Evolutionary conservation across 169 alveolate genomes (phyloP).

Genomic region (Plasmodium knowlesi): DNA sequence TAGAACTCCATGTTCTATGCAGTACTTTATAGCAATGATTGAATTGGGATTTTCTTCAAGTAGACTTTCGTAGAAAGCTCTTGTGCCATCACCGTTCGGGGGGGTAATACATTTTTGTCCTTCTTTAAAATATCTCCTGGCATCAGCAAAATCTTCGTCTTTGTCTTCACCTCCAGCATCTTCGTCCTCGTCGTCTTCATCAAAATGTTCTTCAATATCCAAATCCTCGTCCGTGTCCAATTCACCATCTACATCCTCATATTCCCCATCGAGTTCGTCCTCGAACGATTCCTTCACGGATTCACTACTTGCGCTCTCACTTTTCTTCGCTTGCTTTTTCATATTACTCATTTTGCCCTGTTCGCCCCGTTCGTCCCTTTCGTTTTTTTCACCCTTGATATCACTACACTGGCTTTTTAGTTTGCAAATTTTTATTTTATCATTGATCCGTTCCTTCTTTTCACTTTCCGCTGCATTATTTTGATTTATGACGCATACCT

Average conservation of each 20-base stretch:
- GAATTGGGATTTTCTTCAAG: constrained; percentile 91
- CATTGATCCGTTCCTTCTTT: constrained; percentile 21
- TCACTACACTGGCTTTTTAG: constrained; percentile 4
- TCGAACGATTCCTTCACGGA: constrained; percentile 30
- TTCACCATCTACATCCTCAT: neutral
- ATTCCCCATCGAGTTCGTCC: neutral
- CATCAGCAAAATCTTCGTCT: constrained; percentile 79
- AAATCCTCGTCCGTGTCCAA: neutral
- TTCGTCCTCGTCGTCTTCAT: constrained; percentile 62
- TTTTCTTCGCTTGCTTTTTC: constrained; percentile 8
- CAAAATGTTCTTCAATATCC: neutral
- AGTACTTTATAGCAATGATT: constrained; percentile 88
- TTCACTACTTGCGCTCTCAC: constrained; percentile 25
- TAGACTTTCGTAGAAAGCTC: constrained; percentile 92
- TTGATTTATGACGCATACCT: neutral
- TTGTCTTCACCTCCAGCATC: constrained; percentile 59
- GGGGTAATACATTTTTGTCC: constrained; percentile 93
- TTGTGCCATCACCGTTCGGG: constrained; percentile 94
- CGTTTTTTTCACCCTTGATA: constrained; percentile 4
- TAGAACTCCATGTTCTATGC: constrained; percentile 84
- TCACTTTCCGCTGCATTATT: constrained; percentile 9
- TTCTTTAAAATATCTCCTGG: constrained; percentile 83
- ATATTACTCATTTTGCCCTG: constrained; percentile 4
- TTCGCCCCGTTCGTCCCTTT: neutral
- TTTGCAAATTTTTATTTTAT: neutral